These are phyloP conservation scores for Phytophthora melonis DNA, from an alignment of 352 stramenopile genomes.

Conservation along the genomic window DNA sequence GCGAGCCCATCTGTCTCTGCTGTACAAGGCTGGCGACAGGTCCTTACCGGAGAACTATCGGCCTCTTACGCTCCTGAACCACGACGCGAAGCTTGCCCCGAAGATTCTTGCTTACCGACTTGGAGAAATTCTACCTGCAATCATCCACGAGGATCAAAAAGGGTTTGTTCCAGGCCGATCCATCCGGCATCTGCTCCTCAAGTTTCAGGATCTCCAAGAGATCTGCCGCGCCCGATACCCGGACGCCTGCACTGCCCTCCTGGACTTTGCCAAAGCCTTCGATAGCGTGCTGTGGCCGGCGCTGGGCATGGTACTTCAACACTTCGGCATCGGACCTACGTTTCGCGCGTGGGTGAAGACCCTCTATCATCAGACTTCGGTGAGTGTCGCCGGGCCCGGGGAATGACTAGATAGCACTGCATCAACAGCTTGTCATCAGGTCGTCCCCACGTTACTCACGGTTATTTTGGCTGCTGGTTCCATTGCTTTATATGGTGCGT, in stretches of 20 bases:
- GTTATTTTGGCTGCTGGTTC: no score
- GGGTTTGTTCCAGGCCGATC: conserved; percentile 6
- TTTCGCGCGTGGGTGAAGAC: conserved; percentile 22
- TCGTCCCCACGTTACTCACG: no score
- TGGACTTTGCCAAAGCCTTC: conserved; percentile 17
- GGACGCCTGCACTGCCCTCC: conserved; percentile 1
- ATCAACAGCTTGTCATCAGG: no score
- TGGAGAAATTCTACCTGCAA: neutral
- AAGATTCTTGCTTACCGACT: conserved; percentile 13
- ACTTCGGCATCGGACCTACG: conserved; percentile 15
- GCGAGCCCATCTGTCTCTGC: conserved; percentile 11
- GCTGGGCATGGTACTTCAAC: conserved; percentile 8
- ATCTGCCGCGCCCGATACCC: neutral
- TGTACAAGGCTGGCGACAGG: conserved; percentile 12
- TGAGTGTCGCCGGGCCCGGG: no score
- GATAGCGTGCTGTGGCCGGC: conserved; percentile 17
- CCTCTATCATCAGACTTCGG: conserved; percentile 19
- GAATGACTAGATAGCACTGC: no score
- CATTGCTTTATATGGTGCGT: no score
- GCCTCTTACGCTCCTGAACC: conserved; percentile 23
- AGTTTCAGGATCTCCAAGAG: conserved; percentile 20
- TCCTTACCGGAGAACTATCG: conserved; percentile 12
- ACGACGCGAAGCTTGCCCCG: conserved; percentile 21
- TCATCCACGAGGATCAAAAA: conserved; percentile 25
- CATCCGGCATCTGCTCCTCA: conserved; percentile 19